Base-by-base conservation (phyloP, 495 filamentous ascomycete species). In the Aspergillus panamensis region DNA sequence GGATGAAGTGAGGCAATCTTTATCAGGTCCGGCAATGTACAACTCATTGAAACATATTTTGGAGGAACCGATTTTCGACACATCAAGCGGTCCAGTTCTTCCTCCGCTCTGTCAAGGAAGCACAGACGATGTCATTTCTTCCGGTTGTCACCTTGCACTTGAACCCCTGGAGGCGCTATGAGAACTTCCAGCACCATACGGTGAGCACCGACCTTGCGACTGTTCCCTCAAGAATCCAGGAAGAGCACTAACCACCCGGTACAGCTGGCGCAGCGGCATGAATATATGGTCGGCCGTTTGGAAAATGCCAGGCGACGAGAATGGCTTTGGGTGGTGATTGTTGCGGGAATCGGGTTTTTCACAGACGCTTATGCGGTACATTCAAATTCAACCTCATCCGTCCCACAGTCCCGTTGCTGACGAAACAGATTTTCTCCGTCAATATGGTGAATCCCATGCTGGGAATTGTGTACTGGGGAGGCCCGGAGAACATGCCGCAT, bases 281-380 rank as follows among this genome's bases (percentile, higher is more conserved):
- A 60, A 9, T 60, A 54, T 13, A 54, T 60, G 35, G 50, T 60
- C 8, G 52, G 51, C 19, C 57, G 57, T n/a, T 37, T 60, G 14
- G 51, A 60, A 17, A 60, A 60, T 60, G 57, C 57, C 4, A 33
- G 57, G 16, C 25, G 55, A 57, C 48, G 55, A 59, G 51, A 71
- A 60, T 65, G 62, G 60, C 32, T 67, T 45, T 61, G 67, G 60
- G 70, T 72, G 16, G 66, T 75, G 21, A 71, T 75, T n/a, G 83
- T 86, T 13, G 81, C 83, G 3, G 81, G 76, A 3, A 76, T 77
- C 0, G 83, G 83, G 12, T 86, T 86, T 56, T 73, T 86, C 47
- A 83, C 83, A 5, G 82, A 84, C 60, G 78, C 80, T 40, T 85
- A 84, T 63, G 77, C 79, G 58, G 66, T 60, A 58, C 6, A 32